Percentiles rank a stretch among this genome's conserved stretches.
Conservation (phyloP, 371 early-diverging fungal species). For the Blakeslea trispora region DNA sequence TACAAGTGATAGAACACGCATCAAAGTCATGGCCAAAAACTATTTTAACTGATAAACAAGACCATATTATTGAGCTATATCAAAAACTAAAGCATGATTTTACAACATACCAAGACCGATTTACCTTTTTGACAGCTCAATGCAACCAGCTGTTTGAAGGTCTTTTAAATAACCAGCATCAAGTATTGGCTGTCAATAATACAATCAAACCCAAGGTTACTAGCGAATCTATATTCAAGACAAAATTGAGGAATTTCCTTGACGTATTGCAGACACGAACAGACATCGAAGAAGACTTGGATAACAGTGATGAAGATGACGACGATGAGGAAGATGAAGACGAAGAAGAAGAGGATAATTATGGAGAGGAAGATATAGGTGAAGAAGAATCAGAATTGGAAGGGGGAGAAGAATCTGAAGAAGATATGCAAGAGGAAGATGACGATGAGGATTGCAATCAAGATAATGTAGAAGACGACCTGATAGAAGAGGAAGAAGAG, state of each 20-base stretch:
- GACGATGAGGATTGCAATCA: conserved; percentile 4
- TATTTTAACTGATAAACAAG: conserved; percentile 8
- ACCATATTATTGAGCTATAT: conserved; percentile 14
- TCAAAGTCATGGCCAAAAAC: conserved; percentile 15
- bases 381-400: conserved; percentile 4
- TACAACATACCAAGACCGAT: conserved; percentile 17
- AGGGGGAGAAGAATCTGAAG: conserved; percentile 6
- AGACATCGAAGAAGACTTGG: conserved; percentile 21
- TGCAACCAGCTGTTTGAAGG: conserved; percentile 6
- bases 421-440: conserved; percentile 16
- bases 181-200: conserved; percentile 1
- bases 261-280: conserved; percentile 16
- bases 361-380: not conserved
- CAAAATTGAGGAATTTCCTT: conserved; percentile 28
- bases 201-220: conserved; percentile 1
- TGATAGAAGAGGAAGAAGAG: conserved; percentile 9
- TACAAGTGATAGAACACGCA: conserved; percentile 23
- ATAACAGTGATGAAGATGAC: conserved; percentile 13
- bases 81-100: conserved; percentile 17
- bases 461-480: conserved; percentile 4
- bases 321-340: conserved; percentile 11
- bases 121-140: conserved; percentile 11
- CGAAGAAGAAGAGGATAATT: conserved; percentile 6
- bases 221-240: conserved; percentile 27
- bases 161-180: not conserved